Evolutionary conservation across 2,329 filamentous ascomycete species (phyloP).

Genomic region (Trichoderma koningii): DNA sequence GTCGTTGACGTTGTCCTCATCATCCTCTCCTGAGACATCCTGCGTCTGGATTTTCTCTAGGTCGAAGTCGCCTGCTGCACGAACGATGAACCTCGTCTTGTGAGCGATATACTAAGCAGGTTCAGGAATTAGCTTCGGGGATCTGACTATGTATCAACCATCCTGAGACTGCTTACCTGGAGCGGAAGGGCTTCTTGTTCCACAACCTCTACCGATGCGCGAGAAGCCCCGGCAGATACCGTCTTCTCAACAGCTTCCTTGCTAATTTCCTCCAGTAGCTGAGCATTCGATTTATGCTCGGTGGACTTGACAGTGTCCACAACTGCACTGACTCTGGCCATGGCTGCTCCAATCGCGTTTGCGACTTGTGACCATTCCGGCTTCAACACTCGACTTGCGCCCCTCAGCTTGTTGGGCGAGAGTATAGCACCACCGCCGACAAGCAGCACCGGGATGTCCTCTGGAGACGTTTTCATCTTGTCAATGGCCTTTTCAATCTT

Average conservation of each 20-base stretch:
- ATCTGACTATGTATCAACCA: not conserved
- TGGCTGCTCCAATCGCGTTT: slow-evolving; percentile 66
- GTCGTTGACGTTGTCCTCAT: slow-evolving; percentile 19
- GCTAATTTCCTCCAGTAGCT: slow-evolving; percentile 44
- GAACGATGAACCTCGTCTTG: slow-evolving; percentile 59
- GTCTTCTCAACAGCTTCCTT: slow-evolving; percentile 48
- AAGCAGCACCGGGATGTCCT: slow-evolving; percentile 60
- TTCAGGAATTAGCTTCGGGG: not conserved
- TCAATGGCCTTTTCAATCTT: slow-evolving; percentile 61
- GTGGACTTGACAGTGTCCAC: slow-evolving; percentile 55
- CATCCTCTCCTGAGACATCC: slow-evolving; percentile 15
- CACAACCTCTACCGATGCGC: slow-evolving; percentile 49
- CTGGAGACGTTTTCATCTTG: slow-evolving; percentile 63
- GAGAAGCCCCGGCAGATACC: slow-evolving; percentile 48
- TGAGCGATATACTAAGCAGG: slow-evolving; percentile 49
- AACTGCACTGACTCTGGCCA: slow-evolving; percentile 59
- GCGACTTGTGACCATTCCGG: slow-evolving; percentile 61
- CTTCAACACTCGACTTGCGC: slow-evolving; percentile 58
- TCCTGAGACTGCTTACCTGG: slow-evolving; percentile 40
- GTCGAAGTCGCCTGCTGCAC: slow-evolving; percentile 61
- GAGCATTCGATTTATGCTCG: slow-evolving; percentile 43
- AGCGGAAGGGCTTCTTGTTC: slow-evolving; percentile 59
- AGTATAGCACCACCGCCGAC: slow-evolving; percentile 66
- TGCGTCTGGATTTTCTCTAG: slow-evolving; percentile 34
- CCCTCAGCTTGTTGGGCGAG: slow-evolving; percentile 55